Base-by-base conservation (phyloP, 106 monocot species). In the Iris macrosiphon region DNA sequence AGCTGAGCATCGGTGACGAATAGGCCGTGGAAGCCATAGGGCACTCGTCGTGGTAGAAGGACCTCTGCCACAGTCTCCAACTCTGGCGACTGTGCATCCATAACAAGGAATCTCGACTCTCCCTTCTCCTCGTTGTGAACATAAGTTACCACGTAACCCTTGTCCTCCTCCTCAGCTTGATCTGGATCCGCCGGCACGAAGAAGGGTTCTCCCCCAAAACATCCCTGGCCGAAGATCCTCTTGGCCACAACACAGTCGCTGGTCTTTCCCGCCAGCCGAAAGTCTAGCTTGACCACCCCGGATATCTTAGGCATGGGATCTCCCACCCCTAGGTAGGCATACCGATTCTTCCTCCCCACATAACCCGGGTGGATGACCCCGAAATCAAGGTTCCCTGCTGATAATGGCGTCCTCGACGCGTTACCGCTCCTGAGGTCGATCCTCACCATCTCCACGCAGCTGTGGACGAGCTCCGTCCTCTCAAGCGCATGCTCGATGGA, bases 1-100 rank as follows among this genome's bases (percentile, higher is more conserved):
- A 82, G 64, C 66, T 87, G 73, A 1, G 46, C 74, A 38, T 41
- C 20, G 20, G 57, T 70, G 28, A 91, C 69, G 28, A 91, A 91
- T 11, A 91, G 39, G 14, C 91, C 85, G 37, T 91, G 91, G 59
- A 91, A 85, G 21, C 85, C 85, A 27, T 91, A 85, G 1, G 84
- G 91, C 22, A 85, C 91, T 4, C 91, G 72, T 1, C 59, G 43
- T 0, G 91, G 91, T 47, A 85, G 78, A 38, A 60, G 14, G 29
- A 85, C 81, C 69, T 78, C 80, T 13, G 81, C 91, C 20, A 85
- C 85, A 3, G 79, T 37, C 15, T 91, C 91, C 37, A 91, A 56
- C 31, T 70, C 53, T 49, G 81, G 72, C 51, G 85, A 82, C 44
- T 57, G 49, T 3, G 90, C 81, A 66, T 91, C 90, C 90, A 91